phyloP scores from a whole-genome alignment of 1,284 basidiomycete genomes.

The Porodaedalea pini region DNA sequence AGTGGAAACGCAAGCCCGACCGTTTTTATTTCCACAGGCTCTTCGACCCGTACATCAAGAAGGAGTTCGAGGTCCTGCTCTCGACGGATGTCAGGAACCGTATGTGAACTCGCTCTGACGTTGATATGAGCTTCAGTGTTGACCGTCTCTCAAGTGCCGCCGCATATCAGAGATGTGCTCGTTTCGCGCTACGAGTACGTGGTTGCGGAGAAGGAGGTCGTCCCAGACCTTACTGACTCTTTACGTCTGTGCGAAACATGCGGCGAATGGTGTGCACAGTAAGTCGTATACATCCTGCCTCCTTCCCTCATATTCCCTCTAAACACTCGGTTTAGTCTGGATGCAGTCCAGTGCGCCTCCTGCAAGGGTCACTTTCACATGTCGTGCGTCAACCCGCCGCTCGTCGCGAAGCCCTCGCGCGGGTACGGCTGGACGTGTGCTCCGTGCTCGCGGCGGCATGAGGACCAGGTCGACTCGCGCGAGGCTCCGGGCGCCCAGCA shows the following conservation, averaged over 20 bases:
- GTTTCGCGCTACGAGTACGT: constrained; percentile 90
- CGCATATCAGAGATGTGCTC: constrained; percentile 73
- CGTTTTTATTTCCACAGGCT: constrained; percentile 93
- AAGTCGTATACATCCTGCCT: constrained; percentile 32
- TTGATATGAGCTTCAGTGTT: constrained; percentile 28
- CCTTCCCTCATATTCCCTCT: constrained; percentile 11
- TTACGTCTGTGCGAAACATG: constrained; percentile 86
- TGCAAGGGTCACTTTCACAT: constrained; percentile 97
- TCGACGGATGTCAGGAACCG: constrained; percentile 85
- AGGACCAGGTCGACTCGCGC: constrained; percentile 73
- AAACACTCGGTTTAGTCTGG: constrained; percentile 49
- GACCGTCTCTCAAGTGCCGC: constrained; percentile 58
- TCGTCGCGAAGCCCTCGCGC: constrained; percentile 92
- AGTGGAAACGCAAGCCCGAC: constrained; percentile 95
- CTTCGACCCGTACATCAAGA: constrained; percentile 97
- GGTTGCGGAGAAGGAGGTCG: constrained; percentile 88
- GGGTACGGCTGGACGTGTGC: constrained; percentile 99
- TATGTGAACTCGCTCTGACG: constrained; percentile 43
- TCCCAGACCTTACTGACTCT: constrained; percentile 85
- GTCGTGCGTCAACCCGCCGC: constrained; percentile 87
- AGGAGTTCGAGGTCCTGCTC: constrained; percentile 95
- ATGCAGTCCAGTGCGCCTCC: constrained; percentile 90
- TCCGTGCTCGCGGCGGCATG: constrained; percentile 84
- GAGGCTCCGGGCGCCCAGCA: background rate
- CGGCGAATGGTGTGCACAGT: constrained; percentile 85